Conservation (phyloP, 192 early-diverging fungal genomes). For the Spinellus fusiger region DNA sequence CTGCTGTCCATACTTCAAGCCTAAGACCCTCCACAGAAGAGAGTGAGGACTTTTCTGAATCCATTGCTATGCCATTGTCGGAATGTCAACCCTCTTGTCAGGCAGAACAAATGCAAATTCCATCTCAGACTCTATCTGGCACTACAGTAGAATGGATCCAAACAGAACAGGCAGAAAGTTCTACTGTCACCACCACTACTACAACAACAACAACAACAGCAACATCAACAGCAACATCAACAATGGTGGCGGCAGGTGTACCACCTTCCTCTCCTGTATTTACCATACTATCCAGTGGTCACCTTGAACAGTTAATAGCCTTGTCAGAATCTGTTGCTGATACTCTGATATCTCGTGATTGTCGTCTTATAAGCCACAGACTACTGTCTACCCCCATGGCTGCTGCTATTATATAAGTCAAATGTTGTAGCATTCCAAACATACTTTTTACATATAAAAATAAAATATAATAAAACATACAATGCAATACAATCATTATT, state of each 20-base stretch:
- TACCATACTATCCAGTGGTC: neutral
- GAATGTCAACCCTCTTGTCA: neutral
- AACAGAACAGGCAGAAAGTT: too few relatives aligned
- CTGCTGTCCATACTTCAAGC: neutral
- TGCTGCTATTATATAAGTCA: neutral
- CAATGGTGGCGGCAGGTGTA: too few relatives aligned
- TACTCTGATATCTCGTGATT: conserved; percentile 3
- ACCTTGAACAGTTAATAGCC: neutral
- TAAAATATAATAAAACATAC: too few relatives aligned
- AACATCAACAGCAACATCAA: too few relatives aligned
- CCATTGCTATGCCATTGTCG: neutral
- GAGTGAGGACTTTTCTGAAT: neutral
- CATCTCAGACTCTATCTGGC: neutral
- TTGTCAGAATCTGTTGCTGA: neutral
- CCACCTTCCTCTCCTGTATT: too few relatives aligned
- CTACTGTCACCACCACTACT: too few relatives aligned
- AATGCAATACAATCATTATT: too few relatives aligned
- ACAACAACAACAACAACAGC: too few relatives aligned
- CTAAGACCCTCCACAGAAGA: neutral
- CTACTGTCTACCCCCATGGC: neutral
- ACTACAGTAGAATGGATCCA: neutral
- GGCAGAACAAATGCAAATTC: neutral
- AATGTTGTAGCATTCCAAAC: too few relatives aligned
- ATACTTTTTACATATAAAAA: too few relatives aligned
- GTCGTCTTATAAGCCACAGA: conserved; percentile 4